Evolutionary conservation across 495 filamentous ascomycete genomes (phyloP), one percentile per base, ranked within the genome.

Genomic region (Aspergillus cristatus): DNA sequence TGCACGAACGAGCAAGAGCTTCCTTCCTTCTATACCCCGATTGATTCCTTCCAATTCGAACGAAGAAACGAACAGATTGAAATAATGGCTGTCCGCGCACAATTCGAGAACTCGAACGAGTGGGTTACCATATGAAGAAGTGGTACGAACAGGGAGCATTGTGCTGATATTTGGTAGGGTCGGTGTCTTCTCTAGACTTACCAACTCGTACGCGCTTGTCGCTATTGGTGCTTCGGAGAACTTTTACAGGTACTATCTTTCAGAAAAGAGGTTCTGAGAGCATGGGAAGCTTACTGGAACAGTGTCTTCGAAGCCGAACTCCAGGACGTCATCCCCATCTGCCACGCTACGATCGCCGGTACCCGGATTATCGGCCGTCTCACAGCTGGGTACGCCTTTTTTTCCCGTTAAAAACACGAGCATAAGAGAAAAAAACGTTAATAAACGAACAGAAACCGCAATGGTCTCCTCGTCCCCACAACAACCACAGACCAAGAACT

Each of bases 91-190:
- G 83, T 88, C 34, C 79, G 83, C 59, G 82, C 83, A 39, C 81
- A 91, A 70, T 98, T 97, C 59, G 91, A 97, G 68, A 96, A 94
- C 68, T 94, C 86, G 46, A 96, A 97, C 72, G 91, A 97, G 91
- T 97, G 63, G 57, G 77, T 68, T 8, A 8, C 8, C 20, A 24
- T 24, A 4, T 41, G n/a, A n/a, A n/a, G n/a, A n/a, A n/a, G n/a
- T n/a, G n/a, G n/a, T n/a, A n/a, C n/a, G n/a, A n/a, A n/a, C n/a
- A n/a, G n/a, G n/a, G 25, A 35, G 57, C 52, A 57, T 50, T 48
- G 45, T 37, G 41, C 39, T 17, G 35, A 48, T 48, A 47, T 33
- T 47, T 40, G 38, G 13, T 29, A 97, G 90, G 62, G 87, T 98
- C 55, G 91, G 91, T 60, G 93, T 97, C 47, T 98, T 98, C 57